These are phyloP conservation scores for Lunasporangiospora selenospora DNA, from an alignment of 192 early-diverging fungal species.

Conservation along the genomic window DNA sequence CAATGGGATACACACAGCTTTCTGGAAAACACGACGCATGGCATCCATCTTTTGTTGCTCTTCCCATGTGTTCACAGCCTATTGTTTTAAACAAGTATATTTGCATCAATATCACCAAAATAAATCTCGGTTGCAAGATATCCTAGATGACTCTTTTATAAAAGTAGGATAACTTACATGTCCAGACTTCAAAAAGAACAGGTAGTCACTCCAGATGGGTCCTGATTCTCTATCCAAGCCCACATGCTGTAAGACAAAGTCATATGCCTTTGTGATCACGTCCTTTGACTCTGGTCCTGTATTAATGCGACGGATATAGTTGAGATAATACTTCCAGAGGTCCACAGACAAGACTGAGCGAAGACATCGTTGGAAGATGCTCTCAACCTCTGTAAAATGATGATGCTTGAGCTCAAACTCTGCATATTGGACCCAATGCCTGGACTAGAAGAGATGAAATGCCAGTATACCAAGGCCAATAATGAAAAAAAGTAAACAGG, in stretches of 20 bases:
- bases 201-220: slow-evolving; percentile 87
- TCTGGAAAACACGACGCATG: slow-evolving; percentile 84
- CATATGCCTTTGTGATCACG: slow-evolving; percentile 83
- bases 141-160: background rate
- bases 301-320: slow-evolving; percentile 84
- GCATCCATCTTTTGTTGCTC: slow-evolving; percentile 90
- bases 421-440: slow-evolving; percentile 79
- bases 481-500: slow-evolving; percentile 1
- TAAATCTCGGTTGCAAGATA: slow-evolving; percentile 7
- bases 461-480: background rate
- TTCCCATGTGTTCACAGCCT: slow-evolving; percentile 79
- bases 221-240: slow-evolving; percentile 91
- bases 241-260: slow-evolving; percentile 87
- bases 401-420: slow-evolving; percentile 83
- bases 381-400: slow-evolving; percentile 78
- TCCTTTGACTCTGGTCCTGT: slow-evolving; percentile 66
- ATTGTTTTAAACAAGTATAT: slow-evolving; percentile 1
- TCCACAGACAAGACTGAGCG: slow-evolving; percentile 84
- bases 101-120: slow-evolving; percentile 19
- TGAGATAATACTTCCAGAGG: slow-evolving; percentile 88
- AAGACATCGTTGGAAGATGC: slow-evolving; percentile 85
- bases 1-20: slow-evolving; percentile 86
- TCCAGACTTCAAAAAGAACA: slow-evolving; percentile 77
- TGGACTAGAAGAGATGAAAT: slow-evolving; percentile 52
- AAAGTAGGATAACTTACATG: slow-evolving; percentile 71